Base-by-base conservation (phyloP, 2,329 filamentous ascomycete species). In the Aspergillus japonicus region DNA sequence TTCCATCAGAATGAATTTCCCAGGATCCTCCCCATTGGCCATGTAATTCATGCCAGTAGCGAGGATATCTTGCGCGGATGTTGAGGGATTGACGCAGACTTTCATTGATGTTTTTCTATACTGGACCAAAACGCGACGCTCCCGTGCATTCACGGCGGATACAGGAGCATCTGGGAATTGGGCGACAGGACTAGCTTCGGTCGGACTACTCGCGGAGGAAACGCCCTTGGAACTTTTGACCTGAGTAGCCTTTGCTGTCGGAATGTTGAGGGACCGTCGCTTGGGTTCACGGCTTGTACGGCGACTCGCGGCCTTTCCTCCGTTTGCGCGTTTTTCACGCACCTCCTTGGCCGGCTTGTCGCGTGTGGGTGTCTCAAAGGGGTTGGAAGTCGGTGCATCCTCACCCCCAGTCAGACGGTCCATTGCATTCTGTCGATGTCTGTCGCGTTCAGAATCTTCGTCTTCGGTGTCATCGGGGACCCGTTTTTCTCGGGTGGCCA, bases 71-170 rank as follows among this genome's bases (percentile, higher is more conserved):
- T 85, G 79, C 0, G 88, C 82, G 1, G 88, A 92, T 0, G 93
- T 96, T 2, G 89, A 87, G 3, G 87, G 84, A 2, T 83, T 89
- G 44, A 97, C 83, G 2, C 89, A 85, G n/a, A 96, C 80, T 51
- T 83, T 83, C 54, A 92, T 85, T 1, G 84, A 87, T 12, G 85
- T 85, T 58, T 89, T 87, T 65, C 86, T 84, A 76, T 87, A 96
- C 64, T 88, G 85, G 42, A 97, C 86, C 35, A 85, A 81, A 19
- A 96, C 90, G 66, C 84, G 84, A 67, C 92, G 83, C 70, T 93
- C 90, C 50, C 88, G 89, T 62, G 89, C 85, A 77, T 96, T 96
- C 60, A 89, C 88, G 14, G 91, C 91, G 56, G 91, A 92, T 10
- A 88, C 81, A 1, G 92, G 92, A 23, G 90, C 90, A 78, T 96